A percentile compares a stretch with the other conserved stretches of the same genome.
phyloP scores from a whole-genome alignment of 305 asterid species.

The Stenogyne calaminthoides region DNA sequence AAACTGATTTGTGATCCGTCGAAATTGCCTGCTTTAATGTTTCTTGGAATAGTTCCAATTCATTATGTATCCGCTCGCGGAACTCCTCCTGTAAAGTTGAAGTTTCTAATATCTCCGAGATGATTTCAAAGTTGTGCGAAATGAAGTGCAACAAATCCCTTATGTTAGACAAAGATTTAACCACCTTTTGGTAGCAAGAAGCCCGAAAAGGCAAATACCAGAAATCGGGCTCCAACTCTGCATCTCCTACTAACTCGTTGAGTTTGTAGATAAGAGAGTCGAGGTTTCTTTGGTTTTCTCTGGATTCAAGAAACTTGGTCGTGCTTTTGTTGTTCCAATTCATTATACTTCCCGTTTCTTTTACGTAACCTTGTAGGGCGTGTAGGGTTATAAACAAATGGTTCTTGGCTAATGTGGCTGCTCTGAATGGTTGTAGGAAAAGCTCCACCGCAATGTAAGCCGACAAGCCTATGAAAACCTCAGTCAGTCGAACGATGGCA shows the following conservation, averaged over 20 bases:
- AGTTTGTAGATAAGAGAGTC: conserved; percentile 40
- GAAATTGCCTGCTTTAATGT: conserved; percentile 35
- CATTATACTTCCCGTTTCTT: conserved; percentile 29
- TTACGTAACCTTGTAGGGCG: conserved; percentile 43
- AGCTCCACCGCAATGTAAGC: conserved; percentile 56
- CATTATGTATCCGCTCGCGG: conserved; percentile 39
- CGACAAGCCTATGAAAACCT: conserved; percentile 59
- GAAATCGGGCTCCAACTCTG: conserved; percentile 73
- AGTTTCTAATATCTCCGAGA: conserved; percentile 32
- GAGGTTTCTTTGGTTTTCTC: conserved; percentile 39
- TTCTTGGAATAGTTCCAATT: conserved; percentile 39
- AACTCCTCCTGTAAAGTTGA: conserved; percentile 36
- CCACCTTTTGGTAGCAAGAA: conserved; percentile 51
- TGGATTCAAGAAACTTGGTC: conserved; percentile 4
- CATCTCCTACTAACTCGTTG: conserved; percentile 38
- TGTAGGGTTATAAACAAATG: conserved; percentile 34
- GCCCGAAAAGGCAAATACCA: conserved; percentile 72
- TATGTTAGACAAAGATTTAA: conserved; percentile 40
- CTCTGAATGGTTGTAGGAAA: conserved; percentile 52
- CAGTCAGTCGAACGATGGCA: conserved; percentile 57
- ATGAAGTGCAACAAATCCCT: conserved; percentile 46
- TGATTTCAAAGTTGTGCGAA: conserved; percentile 40
- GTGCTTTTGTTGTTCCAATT: conserved; percentile 13
- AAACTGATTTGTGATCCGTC: conserved; percentile 11
- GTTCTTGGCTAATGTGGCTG: conserved; percentile 60